Evolutionary conservation across 1,284 basidiomycete genomes (phyloP), one percentile per base, ranked within the genome.

Genomic region (Boletus sp.): DNA sequence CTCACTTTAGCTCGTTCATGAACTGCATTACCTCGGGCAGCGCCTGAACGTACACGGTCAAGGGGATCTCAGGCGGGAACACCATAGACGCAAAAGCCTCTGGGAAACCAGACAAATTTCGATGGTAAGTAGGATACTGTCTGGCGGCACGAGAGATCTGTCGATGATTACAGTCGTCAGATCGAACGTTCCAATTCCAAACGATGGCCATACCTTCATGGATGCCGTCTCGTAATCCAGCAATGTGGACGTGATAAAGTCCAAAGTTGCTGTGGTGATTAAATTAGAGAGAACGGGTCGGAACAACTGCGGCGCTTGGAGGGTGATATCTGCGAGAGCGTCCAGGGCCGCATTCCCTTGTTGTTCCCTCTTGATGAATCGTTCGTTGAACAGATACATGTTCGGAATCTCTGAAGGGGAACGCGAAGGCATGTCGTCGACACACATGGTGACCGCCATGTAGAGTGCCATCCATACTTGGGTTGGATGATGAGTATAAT

Each of bases 1-100:
- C 61, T 29, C 23, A 65, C 65, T 66, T 68, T 8, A 47, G 36
- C 16, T 59, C 43, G 41, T 61, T 52, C 20, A 63, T 52, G 44
- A 57, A 62, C 13, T 45, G 32, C 41, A 51, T 52, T 6, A 61
- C 41, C 17, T 61, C 61, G 3, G 64, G 62, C 9, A 63, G 41
- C 2, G 56, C 57, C 35, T 64, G 62, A 17, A 66, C 54, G 37
- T 65, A 65, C 8, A 41, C 38, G 5, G 20, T 46, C 27, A 64
- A 20, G 1, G 60, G 56, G 22, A 66, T 30, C 13, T 55, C 49
- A 1, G 23, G 45, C 5, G 65, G 60, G 47, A 69, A 68, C 5
- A 50, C 50, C 44, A 63, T 56, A 16, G 64, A 33, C 5, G 56
- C 50, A 25, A 54, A 65, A 2, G 61, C 52, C 19, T 58, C 58